Conservation (phyloP, 1,284 basidiomycete species). For the Chondrostereum purpureum region DNA sequence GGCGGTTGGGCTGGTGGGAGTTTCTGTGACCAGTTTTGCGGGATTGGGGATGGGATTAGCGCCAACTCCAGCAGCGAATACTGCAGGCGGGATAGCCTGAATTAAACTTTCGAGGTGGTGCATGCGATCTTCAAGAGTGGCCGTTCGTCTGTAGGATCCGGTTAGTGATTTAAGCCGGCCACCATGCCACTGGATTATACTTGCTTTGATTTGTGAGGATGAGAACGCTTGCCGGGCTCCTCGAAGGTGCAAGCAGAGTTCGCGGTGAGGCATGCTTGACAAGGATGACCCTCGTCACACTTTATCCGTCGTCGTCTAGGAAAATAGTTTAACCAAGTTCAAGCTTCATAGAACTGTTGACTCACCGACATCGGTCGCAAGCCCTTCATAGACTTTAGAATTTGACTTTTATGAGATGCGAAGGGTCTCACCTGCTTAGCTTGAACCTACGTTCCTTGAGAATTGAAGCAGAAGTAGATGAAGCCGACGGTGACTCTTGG, state of each 20-base stretch:
- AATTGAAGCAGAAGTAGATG: slow-evolving; percentile 36
- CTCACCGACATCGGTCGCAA: slow-evolving; percentile 82
- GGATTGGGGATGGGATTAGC: slow-evolving; percentile 7
- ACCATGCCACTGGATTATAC: background rate
- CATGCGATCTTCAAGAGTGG: slow-evolving; percentile 79
- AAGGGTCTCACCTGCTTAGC: slow-evolving; percentile 62
- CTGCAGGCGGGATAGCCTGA: slow-evolving; percentile 72
- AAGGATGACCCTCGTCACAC: slow-evolving; percentile 80
- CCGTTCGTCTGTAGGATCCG: slow-evolving; percentile 46
- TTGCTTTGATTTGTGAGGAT: slow-evolving; percentile 79
- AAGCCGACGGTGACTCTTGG: slow-evolving; percentile 30
- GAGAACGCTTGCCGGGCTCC: slow-evolving; percentile 74
- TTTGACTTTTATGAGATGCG: background rate
- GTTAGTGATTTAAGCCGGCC: background rate
- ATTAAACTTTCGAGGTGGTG: slow-evolving; percentile 77
- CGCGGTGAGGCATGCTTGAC: slow-evolving; percentile 73
- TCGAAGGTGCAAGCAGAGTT: slow-evolving; percentile 77
- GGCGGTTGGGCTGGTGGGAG: slow-evolving; percentile 39
- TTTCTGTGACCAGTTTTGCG: slow-evolving; percentile 22
- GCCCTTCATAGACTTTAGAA: slow-evolving; percentile 38
- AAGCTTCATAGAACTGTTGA: slow-evolving; percentile 10
- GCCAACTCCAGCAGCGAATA: slow-evolving; percentile 58
- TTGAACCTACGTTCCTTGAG: slow-evolving; percentile 78
- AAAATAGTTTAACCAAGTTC: slow-evolving; percentile 1
- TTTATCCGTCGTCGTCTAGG: slow-evolving; percentile 69